Evolutionary conservation across 2,329 filamentous ascomycete species (phyloP).

Genomic region (Pezicula rhizophila): DNA sequence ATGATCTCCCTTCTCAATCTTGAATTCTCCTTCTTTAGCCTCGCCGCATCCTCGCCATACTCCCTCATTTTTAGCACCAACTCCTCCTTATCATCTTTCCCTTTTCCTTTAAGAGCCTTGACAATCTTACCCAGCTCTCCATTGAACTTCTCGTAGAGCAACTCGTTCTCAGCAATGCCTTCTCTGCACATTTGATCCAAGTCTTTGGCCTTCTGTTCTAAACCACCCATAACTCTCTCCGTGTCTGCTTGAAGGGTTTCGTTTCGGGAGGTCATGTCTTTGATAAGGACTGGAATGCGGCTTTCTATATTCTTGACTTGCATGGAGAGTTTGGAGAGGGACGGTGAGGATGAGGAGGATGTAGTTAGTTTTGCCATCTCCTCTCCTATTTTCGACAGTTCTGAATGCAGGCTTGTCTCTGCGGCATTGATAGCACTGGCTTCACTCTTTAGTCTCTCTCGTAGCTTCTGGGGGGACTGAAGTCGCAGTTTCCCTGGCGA

Average conservation of each 20-base stretch:
- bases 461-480: slow-evolving; percentile 67
- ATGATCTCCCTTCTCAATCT: slow-evolving; percentile 76
- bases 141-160: slow-evolving; percentile 88
- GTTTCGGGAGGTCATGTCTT: slow-evolving; percentile 55
- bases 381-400: slow-evolving; percentile 73
- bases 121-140: slow-evolving; percentile 81
- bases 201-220: slow-evolving; percentile 71
- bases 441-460: slow-evolving; percentile 79
- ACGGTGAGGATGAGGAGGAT: slow-evolving; percentile 26
- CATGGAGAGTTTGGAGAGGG: slow-evolving; percentile 38
- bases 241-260: slow-evolving; percentile 63
- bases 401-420: slow-evolving; percentile 64
- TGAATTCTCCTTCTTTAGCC: slow-evolving; percentile 79
- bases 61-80: slow-evolving; percentile 66
- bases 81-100: slow-evolving; percentile 74
- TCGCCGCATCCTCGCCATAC: slow-evolving; percentile 68
- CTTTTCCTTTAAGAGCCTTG: slow-evolving; percentile 64
- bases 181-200: slow-evolving; percentile 88
- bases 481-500: slow-evolving; percentile 49
- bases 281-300: slow-evolving; percentile 53
- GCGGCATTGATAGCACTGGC: slow-evolving; percentile 67
- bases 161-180: slow-evolving; percentile 82
- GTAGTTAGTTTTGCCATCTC: slow-evolving; percentile 62
- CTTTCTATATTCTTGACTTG: slow-evolving; percentile 64
- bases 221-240: slow-evolving; percentile 63